Percentiles rank a stretch among this genome's conserved stretches.
phyloP scores from a whole-genome alignment of 331 rosid species.

The Rhamnella rubrinervis region DNA sequence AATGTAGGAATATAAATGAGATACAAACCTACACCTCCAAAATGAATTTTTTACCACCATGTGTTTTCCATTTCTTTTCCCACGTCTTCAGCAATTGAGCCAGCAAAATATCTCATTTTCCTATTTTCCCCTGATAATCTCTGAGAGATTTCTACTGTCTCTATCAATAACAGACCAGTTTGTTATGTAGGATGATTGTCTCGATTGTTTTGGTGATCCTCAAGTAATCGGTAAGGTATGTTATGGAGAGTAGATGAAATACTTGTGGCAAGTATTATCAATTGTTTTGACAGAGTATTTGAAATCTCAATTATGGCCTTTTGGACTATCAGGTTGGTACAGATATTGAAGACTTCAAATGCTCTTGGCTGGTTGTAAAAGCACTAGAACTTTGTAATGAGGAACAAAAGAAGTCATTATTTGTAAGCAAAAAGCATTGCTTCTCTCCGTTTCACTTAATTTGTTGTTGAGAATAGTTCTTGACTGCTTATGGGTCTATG shows the following conservation, averaged over 20 bases:
- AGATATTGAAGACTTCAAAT: constrained; percentile 57
- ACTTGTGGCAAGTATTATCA: neutral
- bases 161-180: neutral
- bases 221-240: constrained; percentile 49
- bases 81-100: neutral
- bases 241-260: neutral
- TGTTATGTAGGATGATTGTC: constrained; percentile 43
- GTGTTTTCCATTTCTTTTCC: neutral
- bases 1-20: neutral
- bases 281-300: neutral
- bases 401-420: constrained; percentile 37
- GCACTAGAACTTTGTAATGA: constrained; percentile 41
- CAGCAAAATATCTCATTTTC: neutral
- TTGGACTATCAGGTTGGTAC: constrained; percentile 42
- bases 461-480: neutral
- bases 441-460: neutral
- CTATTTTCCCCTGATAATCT: neutral
- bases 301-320: constrained; percentile 8
- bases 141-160: neutral
- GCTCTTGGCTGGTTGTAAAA: constrained; percentile 57
- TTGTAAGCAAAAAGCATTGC: constrained; percentile 27
- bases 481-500: neutral
- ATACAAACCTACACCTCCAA: neutral
- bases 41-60: neutral
- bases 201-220: constrained; percentile 52